Base-by-base conservation (phyloP, 148 eudicot genomes). In the Rhododendron henanense region DNA sequence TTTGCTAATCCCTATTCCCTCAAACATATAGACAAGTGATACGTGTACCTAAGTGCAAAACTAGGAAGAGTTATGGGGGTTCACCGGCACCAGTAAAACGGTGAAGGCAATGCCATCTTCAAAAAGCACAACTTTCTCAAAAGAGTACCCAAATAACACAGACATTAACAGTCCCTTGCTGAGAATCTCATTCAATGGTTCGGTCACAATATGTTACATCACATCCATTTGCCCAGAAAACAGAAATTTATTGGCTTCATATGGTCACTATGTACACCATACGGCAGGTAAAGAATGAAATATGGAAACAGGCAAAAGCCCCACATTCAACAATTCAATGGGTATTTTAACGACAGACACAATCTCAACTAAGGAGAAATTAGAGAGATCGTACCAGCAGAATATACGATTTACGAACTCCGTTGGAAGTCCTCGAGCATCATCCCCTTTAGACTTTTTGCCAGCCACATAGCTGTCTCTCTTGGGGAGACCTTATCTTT, bases 401-500 rank as follows among this genome's bases (percentile, higher is more conserved):
- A 86, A 78, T 31, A 79, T 63, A 81, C 78, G 81, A 85, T 86
- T 90, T 88, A 95, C 31, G 91, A 87, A 82, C 21, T 82, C 51
- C 84, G 37, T 23, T 47, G 13, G 77, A 85, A 59, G 55, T 83
- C 88, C 35, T 87, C 88, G 3, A 87, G 85, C 88, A 83, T 87
- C 88, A 87, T 87, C 31, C 88, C 88, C 53, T 87, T 87, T 6
- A 87, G 84, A 79, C 88, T 87, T 48, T 83, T 87, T 45, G 88
- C 88, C 84, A 87, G 83, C 88, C 88, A 87, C 53, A 87, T 97
- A 7, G 99, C 99, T 6, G 99, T 97, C 89, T 97, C 99, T 86
- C 99, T 93, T 35, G 99, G 98, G 79, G 98, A 96, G 14, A 96
- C 99, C 90, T 95, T 97, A 73, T 90, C 93, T 91, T 92, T 97